These are phyloP conservation scores for Neocallimastix lanati DNA, from an alignment of 192 early-diverging fungal genomes.

Conservation along the genomic window DNA sequence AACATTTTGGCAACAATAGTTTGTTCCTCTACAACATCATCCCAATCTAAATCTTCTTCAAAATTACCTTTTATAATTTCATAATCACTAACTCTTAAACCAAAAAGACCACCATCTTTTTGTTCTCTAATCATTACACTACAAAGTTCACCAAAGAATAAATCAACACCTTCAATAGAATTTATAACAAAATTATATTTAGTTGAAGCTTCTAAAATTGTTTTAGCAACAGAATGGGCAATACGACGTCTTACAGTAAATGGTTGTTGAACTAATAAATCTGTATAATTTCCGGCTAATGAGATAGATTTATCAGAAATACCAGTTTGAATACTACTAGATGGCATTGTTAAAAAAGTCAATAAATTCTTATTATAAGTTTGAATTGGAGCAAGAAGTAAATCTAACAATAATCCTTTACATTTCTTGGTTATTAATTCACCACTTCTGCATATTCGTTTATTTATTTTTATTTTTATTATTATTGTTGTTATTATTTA, in stretches of 20 bases:
- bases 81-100: constrained; percentile 11
- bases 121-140: constrained; percentile 67
- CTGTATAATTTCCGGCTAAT: constrained; percentile 59
- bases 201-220: constrained; percentile 2
- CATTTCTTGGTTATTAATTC: constrained; percentile 54
- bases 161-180: constrained; percentile 55
- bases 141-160: constrained; percentile 57
- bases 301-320: constrained; percentile 34
- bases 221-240: constrained; percentile 53
- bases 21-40: constrained; percentile 84
- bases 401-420: constrained; percentile 51
- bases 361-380: constrained; percentile 38
- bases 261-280: constrained; percentile 67
- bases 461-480: constrained; percentile 10
- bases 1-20: constrained; percentile 44
- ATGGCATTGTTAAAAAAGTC: constrained; percentile 28
- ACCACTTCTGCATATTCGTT: constrained; percentile 15
- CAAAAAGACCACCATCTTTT: constrained; percentile 47
- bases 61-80: constrained; percentile 6
- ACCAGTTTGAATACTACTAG: constrained; percentile 11
- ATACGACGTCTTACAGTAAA: constrained; percentile 67
- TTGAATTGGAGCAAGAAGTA: constrained; percentile 66
- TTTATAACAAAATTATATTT: constrained; percentile 22
- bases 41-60: constrained; percentile 49
- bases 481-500: too few species aligned